Base-by-base conservation (phyloP, 2,329 filamentous ascomycete species). In the Apiospora aurea region DNA sequence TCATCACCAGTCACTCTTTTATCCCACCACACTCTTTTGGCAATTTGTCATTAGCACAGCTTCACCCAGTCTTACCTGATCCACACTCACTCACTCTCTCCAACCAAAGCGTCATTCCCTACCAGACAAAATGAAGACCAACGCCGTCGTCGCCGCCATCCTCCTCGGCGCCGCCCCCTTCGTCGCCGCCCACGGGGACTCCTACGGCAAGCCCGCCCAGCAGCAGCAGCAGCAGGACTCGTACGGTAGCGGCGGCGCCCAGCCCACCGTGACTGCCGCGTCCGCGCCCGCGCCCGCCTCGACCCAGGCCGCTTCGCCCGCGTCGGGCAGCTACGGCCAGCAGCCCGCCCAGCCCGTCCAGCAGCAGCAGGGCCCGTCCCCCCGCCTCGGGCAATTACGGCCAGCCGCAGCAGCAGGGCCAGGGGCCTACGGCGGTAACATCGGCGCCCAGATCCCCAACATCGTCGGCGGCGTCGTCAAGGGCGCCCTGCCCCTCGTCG, bases 121-220 rank as follows among this genome's bases (percentile, higher is more conserved):
- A 43, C 24, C 51, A 47, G n/a, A 43, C 61, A 71, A 72, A 29
- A 72, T 72, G 71, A 72, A 72, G 71, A 51, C 68, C 71, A 71
- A 72, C 71, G n/a, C 46, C 61, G 43, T 72, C 53, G 69, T 67
- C 49, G n/a, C 68, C 69, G 24, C 71, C 38, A 29, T 70, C 34
- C 69, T 72, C 49, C 18, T 69, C 49, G 71, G 69, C 47, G 64
- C 71, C 51, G 43, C 41, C 46, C 41, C 67, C 21, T 47, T 29
- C 43, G 71, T 61, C 21, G 46, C 64, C 29, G 71, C 71, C 16
- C 38, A 66, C 49, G 47, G 38, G 13, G 51, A 46, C 29, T 21
- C 18, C 8, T n/a, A 41, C 57, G 18, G 53, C 29, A 10, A 34
- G 26, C 34, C 34, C 34, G 34, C 6, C 34, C 34, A 38, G 34